Percentiles rank a stretch among this genome's conserved stretches.
These are phyloP conservation scores for Talaromyces islandicus DNA, from an alignment of 2,329 filamentous ascomycete species.

Conservation along the genomic window DNA sequence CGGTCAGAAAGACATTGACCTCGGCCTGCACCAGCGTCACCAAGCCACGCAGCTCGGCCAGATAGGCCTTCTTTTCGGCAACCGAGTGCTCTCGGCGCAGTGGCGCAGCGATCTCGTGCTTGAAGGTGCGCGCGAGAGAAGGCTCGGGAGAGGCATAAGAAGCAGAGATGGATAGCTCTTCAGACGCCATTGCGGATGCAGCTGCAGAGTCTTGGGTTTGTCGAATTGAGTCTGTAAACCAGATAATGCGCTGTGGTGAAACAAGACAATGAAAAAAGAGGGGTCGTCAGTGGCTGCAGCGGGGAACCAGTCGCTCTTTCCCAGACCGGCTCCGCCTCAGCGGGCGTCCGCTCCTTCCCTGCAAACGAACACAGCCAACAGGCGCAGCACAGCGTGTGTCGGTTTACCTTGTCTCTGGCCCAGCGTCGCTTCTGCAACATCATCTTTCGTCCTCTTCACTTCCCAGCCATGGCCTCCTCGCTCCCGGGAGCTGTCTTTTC, in stretches of 20 bases:
- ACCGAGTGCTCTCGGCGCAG: slow-evolving; percentile 12
- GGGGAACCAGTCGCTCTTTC: background rate
- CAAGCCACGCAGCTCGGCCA: slow-evolving; percentile 45
- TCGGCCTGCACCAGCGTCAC: slow-evolving; percentile 50
- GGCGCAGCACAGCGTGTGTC: too few relatives aligned
- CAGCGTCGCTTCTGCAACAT: background rate
- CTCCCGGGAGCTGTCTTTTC: background rate
- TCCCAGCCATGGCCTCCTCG: background rate
- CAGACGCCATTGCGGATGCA: background rate
- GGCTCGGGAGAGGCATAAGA: slow-evolving; percentile 24
- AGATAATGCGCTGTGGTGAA: background rate
- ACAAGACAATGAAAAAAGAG: background rate
- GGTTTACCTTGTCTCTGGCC: too few relatives aligned
- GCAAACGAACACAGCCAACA: background rate
- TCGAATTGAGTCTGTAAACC: background rate
- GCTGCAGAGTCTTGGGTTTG: background rate
- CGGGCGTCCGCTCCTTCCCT: background rate
- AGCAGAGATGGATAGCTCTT: slow-evolving; percentile 16
- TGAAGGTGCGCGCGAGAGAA: slow-evolving; percentile 23
- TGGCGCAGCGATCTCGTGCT: slow-evolving; percentile 21
- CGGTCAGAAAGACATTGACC: slow-evolving; percentile 55
- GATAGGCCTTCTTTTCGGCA: slow-evolving; percentile 47
- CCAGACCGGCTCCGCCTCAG: background rate
- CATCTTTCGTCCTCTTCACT: background rate
- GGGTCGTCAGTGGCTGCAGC: background rate